Percentiles rank a stretch among this genome's conserved stretches.
Evolutionary conservation across 192 early-diverging fungal species (phyloP).

Genomic region (Coemansia sp.): DNA sequence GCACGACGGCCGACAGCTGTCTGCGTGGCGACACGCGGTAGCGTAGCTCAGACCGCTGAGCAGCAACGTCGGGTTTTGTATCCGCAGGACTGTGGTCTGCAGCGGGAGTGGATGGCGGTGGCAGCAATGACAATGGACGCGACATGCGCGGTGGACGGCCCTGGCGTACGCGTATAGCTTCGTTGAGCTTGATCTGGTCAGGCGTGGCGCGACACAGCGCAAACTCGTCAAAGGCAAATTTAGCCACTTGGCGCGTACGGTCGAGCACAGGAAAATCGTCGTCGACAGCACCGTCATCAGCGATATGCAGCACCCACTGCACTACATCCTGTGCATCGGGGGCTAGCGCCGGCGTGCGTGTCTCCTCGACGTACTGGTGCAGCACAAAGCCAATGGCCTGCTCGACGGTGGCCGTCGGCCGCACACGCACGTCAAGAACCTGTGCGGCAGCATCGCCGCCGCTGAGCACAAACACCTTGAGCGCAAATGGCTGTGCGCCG

Average conservation of each 20-base stretch:
- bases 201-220: conserved; percentile 79
- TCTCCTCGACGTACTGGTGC: conserved; percentile 81
- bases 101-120: not conserved
- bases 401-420: conserved; percentile 79
- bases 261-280: conserved; percentile 97
- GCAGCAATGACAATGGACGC: conserved; percentile 26
- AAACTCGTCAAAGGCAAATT: conserved; percentile 89
- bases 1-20: conserved; percentile 25
- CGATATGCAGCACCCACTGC: conserved; percentile 89
- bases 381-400: conserved; percentile 93
- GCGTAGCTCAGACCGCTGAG: conserved; percentile 2
- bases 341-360: conserved; percentile 62
- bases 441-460: conserved; percentile 39
- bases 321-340: conserved; percentile 65
- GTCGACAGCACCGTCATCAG: conserved; percentile 93
- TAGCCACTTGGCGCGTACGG: conserved; percentile 77
- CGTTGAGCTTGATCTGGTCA: conserved; percentile 64
- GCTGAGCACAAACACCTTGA: conserved; percentile 66
- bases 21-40: conserved; percentile 14
- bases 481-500: conserved; percentile 48
- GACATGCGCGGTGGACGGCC: conserved; percentile 41
- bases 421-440: conserved; percentile 69
- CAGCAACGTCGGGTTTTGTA: not conserved
- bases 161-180: conserved; percentile 48
- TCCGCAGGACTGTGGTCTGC: not conserved